Percentiles rank a stretch among this genome's conserved stretches.
These are phyloP conservation scores for Excoecaria cochinchinensis DNA, from an alignment of 345 rosid genomes.

Conservation along the genomic window DNA sequence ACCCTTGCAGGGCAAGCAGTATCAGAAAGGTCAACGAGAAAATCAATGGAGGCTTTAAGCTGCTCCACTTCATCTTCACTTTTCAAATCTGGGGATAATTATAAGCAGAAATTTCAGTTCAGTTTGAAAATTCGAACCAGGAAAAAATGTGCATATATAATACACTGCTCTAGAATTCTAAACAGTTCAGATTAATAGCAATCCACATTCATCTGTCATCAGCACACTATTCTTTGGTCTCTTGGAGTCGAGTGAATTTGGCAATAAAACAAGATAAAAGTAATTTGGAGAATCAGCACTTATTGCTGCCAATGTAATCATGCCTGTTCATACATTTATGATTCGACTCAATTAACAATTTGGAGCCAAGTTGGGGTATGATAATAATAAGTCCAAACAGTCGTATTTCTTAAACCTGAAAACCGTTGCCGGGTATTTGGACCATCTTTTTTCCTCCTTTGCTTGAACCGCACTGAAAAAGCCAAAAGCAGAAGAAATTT, in stretches of 20 bases:
- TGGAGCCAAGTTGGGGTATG: constrained; percentile 1
- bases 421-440: constrained; percentile 32
- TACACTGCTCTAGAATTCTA: not conserved
- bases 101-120: constrained; percentile 10
- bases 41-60: constrained; percentile 69
- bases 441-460: constrained; percentile 38
- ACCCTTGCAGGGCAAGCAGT: constrained; percentile 45
- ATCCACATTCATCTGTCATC: not conserved
- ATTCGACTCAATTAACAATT: not conserved
- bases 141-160: not conserved
- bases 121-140: not conserved
- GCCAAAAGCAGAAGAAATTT: constrained; percentile 1
- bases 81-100: constrained; percentile 43
- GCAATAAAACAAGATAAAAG: not conserved
- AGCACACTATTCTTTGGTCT: not conserved
- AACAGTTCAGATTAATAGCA: not conserved
- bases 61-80: constrained; percentile 62
- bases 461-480: constrained; percentile 54
- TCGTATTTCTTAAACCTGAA: constrained; percentile 38
- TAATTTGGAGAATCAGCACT: not conserved
- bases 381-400: not conserved
- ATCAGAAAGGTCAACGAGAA: constrained; percentile 73
- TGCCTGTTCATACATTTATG: not conserved
- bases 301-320: not conserved
- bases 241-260: constrained; percentile 2